phyloP scores from a whole-genome alignment of 208 protist species.

The Wallacemonas sp. region DNA sequence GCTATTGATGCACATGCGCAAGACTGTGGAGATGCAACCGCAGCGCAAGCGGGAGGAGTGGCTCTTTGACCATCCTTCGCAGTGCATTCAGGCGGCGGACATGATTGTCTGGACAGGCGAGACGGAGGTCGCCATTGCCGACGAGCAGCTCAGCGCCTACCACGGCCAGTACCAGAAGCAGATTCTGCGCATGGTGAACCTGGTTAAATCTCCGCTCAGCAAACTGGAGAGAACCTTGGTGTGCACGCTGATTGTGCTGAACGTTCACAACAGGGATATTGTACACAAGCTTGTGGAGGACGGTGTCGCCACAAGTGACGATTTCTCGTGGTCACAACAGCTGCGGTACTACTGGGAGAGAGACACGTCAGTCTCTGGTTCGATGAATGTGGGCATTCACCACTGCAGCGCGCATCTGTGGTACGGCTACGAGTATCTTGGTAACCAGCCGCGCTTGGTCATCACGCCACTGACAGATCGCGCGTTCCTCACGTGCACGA shows the following conservation, averaged over 20 bases:
- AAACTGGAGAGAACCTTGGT: slow-evolving; percentile 91
- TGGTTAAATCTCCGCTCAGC: slow-evolving; percentile 87
- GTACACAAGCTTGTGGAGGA: slow-evolving; percentile 71
- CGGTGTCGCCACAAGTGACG: slow-evolving; percentile 47
- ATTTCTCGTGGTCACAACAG: slow-evolving; percentile 95
- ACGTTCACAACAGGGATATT: slow-evolving; percentile 96
- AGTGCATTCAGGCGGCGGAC: slow-evolving; percentile 93
- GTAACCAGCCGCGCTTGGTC: slow-evolving; percentile 94
- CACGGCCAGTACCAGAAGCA: slow-evolving; percentile 79
- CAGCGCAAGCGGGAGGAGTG: slow-evolving; percentile 81
- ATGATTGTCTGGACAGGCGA: slow-evolving; percentile 94
- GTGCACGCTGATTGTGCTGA: slow-evolving; percentile 94
- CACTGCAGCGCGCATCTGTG: slow-evolving; percentile 89
- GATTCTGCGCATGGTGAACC: slow-evolving; percentile 86
- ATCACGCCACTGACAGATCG: slow-evolving; percentile 97
- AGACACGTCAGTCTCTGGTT: slow-evolving; percentile 20
- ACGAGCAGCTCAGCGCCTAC: slow-evolving; percentile 55
- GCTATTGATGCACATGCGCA: slow-evolving; percentile 85
- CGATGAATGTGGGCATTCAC: slow-evolving; percentile 86
- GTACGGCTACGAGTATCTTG: slow-evolving; percentile 97
- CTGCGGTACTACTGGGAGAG: slow-evolving; percentile 95
- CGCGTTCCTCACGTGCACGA: slow-evolving; percentile 93
- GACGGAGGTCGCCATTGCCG: slow-evolving; percentile 82
- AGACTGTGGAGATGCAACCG: slow-evolving; percentile 72
- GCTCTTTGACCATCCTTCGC: slow-evolving; percentile 93